These are phyloP conservation scores for Colletotrichum costaricense DNA, from an alignment of 2,329 filamentous ascomycete genomes.

Conservation along the genomic window DNA sequence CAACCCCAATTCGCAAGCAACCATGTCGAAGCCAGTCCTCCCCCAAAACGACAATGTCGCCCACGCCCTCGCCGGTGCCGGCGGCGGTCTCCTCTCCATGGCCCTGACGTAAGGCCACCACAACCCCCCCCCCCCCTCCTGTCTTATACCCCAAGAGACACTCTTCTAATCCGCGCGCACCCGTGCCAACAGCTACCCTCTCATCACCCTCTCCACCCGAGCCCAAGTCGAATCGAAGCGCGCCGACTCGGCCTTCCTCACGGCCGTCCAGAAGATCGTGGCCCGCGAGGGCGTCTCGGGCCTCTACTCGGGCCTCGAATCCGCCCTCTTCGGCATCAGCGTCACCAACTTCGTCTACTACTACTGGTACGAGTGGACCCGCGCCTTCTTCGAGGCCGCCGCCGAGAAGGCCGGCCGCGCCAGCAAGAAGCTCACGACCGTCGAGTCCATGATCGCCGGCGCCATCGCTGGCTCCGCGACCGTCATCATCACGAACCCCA, in stretches of 20 bases:
- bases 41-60: slow-evolving; percentile 97
- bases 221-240: slow-evolving; percentile 98
- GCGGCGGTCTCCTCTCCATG: slow-evolving; percentile 96
- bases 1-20: neutral
- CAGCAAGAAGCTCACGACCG: slow-evolving; percentile 85
- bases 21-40: slow-evolving; percentile 68
- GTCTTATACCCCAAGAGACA: neutral
- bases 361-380: slow-evolving; percentile 99
- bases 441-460: slow-evolving; percentile 95
- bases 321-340: slow-evolving; percentile 95
- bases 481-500: slow-evolving; percentile 96
- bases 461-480: slow-evolving; percentile 94
- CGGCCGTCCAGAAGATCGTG: slow-evolving; percentile 87
- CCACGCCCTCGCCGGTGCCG: slow-evolving; percentile 91
- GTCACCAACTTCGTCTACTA: slow-evolving; percentile 99
- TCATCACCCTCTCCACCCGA: slow-evolving; percentile 96
- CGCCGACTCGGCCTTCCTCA: slow-evolving; percentile 84
- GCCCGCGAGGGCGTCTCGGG: slow-evolving; percentile 90
- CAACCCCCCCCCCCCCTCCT: no score
- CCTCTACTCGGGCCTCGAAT: slow-evolving; percentile 93
- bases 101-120: slow-evolving; percentile 78
- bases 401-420: slow-evolving; percentile 78
- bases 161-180: slow-evolving; percentile 4
- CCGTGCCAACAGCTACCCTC: slow-evolving; percentile 76
- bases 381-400: slow-evolving; percentile 84